These are phyloP conservation scores for Nicotiana noctiflora DNA, from an alignment of 257 asterid species.

Conservation along the genomic window DNA sequence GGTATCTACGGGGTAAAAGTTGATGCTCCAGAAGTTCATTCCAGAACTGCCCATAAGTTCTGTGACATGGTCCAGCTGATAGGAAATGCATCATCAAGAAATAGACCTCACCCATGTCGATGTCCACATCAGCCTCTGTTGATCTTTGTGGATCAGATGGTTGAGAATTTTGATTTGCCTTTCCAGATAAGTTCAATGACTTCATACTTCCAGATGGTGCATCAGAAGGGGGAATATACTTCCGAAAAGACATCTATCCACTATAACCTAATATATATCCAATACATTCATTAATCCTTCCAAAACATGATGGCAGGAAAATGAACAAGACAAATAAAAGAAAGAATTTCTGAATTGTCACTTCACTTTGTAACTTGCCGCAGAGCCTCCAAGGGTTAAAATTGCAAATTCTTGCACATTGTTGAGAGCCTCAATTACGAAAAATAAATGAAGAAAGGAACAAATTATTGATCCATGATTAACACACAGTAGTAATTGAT, in stretches of 20 bases:
- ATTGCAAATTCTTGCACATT: not conserved
- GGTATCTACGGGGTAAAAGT: slow-evolving; percentile 95
- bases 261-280: slow-evolving; percentile 16
- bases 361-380: not conserved
- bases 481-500: not conserved
- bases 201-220: slow-evolving; percentile 53
- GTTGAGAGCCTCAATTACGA: not conserved
- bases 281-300: slow-evolving; percentile 5
- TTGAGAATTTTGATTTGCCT: slow-evolving; percentile 58
- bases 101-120: slow-evolving; percentile 86
- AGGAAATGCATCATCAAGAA: slow-evolving; percentile 95
- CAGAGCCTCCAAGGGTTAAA: not conserved
- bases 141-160: slow-evolving; percentile 43
- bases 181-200: slow-evolving; percentile 51
- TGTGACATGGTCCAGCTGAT: slow-evolving; percentile 93
- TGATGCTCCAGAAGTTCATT: slow-evolving; percentile 96
- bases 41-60: slow-evolving; percentile 90
- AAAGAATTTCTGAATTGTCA: not conserved
- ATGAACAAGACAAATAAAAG: not conserved
- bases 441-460: not conserved
- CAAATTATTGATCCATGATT: not conserved
- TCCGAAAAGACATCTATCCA: slow-evolving; percentile 87
- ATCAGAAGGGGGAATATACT: slow-evolving; percentile 51
- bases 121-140: slow-evolving; percentile 53
- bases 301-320: slow-evolving; percentile 6